phyloP scores from a whole-genome alignment of 1,284 basidiomycete genomes.

The Serendipita sp. region DNA sequence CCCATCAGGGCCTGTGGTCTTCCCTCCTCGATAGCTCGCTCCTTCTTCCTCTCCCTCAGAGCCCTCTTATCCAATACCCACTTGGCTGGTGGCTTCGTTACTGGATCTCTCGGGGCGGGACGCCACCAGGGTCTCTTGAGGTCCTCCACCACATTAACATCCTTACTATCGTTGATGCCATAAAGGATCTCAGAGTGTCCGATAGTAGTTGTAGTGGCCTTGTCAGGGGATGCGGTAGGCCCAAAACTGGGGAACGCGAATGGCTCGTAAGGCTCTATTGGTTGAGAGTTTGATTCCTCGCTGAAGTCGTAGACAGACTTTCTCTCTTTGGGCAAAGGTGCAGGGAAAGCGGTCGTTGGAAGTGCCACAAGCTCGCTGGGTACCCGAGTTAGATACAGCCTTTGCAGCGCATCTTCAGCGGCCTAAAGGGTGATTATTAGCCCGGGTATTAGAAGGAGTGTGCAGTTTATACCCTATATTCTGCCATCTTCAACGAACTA shows the following conservation, averaged over 20 bases:
- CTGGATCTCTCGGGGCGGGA: background rate
- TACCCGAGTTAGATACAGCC: slow-evolving; percentile 64
- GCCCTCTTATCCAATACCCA: background rate
- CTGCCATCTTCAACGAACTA: slow-evolving; percentile 86
- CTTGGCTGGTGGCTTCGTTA: background rate
- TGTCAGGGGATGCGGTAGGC: background rate
- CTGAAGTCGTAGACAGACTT: background rate
- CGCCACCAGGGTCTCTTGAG: slow-evolving; percentile 3
- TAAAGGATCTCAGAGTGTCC: background rate
- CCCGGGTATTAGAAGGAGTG: slow-evolving; percentile 5
- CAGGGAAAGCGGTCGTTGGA: slow-evolving; percentile 54
- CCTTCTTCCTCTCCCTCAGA: background rate
- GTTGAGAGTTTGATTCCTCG: background rate
- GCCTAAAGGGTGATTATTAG: slow-evolving; percentile 32
- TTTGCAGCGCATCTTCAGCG: slow-evolving; percentile 70
- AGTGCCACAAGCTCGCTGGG: slow-evolving; percentile 51
- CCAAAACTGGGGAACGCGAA: background rate
- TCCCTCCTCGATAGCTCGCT: slow-evolving; percentile 1
- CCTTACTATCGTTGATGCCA: slow-evolving; percentile 2
- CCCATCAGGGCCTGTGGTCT: background rate
- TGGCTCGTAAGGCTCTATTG: background rate
- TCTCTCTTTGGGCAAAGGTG: slow-evolving; percentile 11
- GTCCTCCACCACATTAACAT: slow-evolving; percentile 1
- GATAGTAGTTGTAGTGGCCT: background rate
- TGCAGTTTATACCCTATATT: slow-evolving; percentile 57